These are phyloP conservation scores for Leavenworthia alabamica DNA, from an alignment of 345 rosid species.

Conservation along the genomic window DNA sequence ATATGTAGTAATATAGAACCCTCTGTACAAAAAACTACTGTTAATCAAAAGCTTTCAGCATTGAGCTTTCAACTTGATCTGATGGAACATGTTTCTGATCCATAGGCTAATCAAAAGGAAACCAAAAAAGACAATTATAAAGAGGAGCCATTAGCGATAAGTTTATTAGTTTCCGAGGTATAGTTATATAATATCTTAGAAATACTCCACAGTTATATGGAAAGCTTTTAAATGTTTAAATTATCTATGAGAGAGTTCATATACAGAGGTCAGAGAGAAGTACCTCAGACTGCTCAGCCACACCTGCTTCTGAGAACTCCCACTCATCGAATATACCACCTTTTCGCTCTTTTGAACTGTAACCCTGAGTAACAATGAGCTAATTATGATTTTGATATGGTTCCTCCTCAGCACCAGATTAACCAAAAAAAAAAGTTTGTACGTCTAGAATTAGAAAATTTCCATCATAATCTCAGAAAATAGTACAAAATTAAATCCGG, in stretches of 20 bases:
- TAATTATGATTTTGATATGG: background rate
- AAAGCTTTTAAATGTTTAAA: background rate
- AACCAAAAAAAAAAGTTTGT: background rate
- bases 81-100: slow-evolving; percentile 65
- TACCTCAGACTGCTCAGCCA: slow-evolving; percentile 68
- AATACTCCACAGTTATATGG: background rate
- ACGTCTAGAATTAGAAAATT: background rate
- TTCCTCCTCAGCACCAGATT: background rate
- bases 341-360: slow-evolving; percentile 75
- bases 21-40: too few relatives aligned
- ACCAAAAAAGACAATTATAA: background rate
- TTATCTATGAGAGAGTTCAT: background rate
- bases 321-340: slow-evolving; percentile 70
- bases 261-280: slow-evolving; percentile 8
- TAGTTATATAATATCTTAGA: background rate
- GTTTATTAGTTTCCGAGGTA: background rate
- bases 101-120: slow-evolving; percentile 40
- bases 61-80: slow-evolving; percentile 91
- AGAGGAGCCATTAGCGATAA: background rate
- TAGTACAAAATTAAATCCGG: background rate
- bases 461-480: background rate
- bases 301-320: slow-evolving; percentile 87
- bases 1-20: too few relatives aligned
- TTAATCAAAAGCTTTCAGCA: too few relatives aligned
- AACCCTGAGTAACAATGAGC: slow-evolving; percentile 48